phyloP scores from a whole-genome alignment of 495 filamentous ascomycete species.

The Aspergillus funiculosus region DNA sequence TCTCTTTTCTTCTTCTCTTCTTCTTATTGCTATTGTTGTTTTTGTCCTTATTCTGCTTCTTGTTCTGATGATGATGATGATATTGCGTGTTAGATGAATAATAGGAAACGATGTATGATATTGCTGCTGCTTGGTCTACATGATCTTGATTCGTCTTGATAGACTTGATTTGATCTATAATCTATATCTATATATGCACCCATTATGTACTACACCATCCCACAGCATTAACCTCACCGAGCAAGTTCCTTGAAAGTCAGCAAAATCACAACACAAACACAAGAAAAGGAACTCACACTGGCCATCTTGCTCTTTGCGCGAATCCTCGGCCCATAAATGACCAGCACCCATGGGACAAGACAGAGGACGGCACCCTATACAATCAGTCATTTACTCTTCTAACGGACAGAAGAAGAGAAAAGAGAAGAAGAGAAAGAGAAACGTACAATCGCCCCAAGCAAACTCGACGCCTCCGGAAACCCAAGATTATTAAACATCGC shows the following conservation, averaged over 20 bases:
- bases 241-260: constrained; percentile 29
- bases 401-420: neutral
- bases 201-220: too few species aligned
- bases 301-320: constrained; percentile 75
- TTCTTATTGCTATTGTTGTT: too few species aligned
- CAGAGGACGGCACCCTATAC: constrained; percentile 55
- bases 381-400: constrained; percentile 9
- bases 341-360: constrained; percentile 78
- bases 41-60: too few species aligned
- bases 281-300: constrained; percentile 30
- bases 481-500: constrained; percentile 67
- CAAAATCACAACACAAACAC: neutral
- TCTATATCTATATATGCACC: too few species aligned
- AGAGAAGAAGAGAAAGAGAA: neutral
- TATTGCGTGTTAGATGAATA: too few species aligned
- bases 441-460: constrained; percentile 66
- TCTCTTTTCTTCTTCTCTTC: too few species aligned
- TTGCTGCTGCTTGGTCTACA: too few species aligned
- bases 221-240: neutral
- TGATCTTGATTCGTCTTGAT: too few species aligned
- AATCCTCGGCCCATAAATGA: constrained; percentile 74
- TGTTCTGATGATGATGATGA: too few species aligned
- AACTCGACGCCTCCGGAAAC: constrained; percentile 63
- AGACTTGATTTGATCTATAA: too few species aligned
- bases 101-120: too few species aligned